Evolutionary conservation across 108 stramenopile genomes (phyloP), one percentile per base, ranked within the genome.

Genomic region (Pseudonitzschia pungens): DNA sequence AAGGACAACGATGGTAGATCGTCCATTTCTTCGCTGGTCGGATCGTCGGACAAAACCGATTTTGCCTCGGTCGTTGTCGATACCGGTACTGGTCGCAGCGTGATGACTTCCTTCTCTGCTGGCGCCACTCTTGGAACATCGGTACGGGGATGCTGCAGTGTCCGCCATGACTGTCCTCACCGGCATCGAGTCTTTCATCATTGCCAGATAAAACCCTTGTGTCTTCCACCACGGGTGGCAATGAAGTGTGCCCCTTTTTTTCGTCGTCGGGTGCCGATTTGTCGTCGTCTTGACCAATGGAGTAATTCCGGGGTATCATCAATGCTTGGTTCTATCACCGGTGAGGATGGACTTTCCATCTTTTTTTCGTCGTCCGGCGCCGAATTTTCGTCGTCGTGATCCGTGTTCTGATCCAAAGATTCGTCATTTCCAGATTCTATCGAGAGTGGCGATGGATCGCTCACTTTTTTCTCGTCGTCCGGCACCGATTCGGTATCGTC

Each of bases 221-320:
- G n/a, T n/a, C n/a, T 36, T 36, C 36, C 36, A 36, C 6, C 2
- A 6, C 36, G 36, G 36, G 36, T 36, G 36, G 32, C 9, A 57
- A 60, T 26, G 74, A 57, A 18, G 68, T 33, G 27, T 75, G 26
- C 40, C 56, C 66, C 16, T 69, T 36, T 54, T 75, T 57, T 22
- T 75, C 66, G 42, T 60, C 59, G 48, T 45, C 60, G 9, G 60
- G 22, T 22, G 64, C 40, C 36, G 40, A 20, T 26, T 16, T 14
- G 10, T 51, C 50, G 50, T 51, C 50, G 50, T n/a, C 36, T 36
- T 36, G n/a, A n/a, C n/a, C n/a, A n/a, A n/a, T n/a, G n/a, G n/a
- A n/a, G n/a, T n/a, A n/a, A n/a, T n/a, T n/a, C n/a, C n/a, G n/a
- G n/a, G n/a, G n/a, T n/a, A n/a, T 36, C 36, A 36, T 36, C 36